Evolutionary conservation across 306 rosid genomes (phyloP), one percentile per base, ranked within the genome.

Genomic region (Arachis hypogaea): DNA sequence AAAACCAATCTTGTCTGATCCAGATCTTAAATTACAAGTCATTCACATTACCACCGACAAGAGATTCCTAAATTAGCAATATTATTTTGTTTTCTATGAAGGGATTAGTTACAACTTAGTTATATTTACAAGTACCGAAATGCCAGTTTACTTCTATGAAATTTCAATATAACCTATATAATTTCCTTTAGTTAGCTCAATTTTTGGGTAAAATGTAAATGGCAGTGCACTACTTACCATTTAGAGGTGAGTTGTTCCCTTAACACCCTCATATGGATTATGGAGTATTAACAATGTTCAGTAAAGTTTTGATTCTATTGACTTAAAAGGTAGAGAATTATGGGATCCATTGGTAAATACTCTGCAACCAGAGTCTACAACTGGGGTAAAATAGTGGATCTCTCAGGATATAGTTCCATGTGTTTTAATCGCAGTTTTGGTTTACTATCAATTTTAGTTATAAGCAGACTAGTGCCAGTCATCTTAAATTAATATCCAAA

Each of bases 291-390:
- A 58, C 12, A 43, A 40, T 63, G 55, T 33, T 74, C 16, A 47
- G 4, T 62, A 16, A 44, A 50, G 22, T 74, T 68, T 4, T 16
- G 42, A 18, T 64, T 63, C 1, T 56, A 42, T 59, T 74, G 63
- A 46, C 54, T 54, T 36, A 46, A 14, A 41, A 14, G 50, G 46
- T 14, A 9, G 30, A 22, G 28, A n/a, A 52, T 36, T 11, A 63
- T n/a, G 70, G 63, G 77, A 74, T 67, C 38, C 45, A 18, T 56
- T 54, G 68, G 72, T 46, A 14, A 64, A 42, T 59, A 40, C 47
- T 38, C 60, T 22, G 41, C 18, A 46, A 50, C 40, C 55, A 29
- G 28, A 43, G 36, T 28, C 28, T 54, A 7, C 8, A 52, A 10
- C 5, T 4, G 58, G 8, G 16, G 57, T 0, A n/a, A 58, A 58